Base-by-base conservation (phyloP, 495 filamentous ascomycete species). In the Talaromyces adpressus region DNA sequence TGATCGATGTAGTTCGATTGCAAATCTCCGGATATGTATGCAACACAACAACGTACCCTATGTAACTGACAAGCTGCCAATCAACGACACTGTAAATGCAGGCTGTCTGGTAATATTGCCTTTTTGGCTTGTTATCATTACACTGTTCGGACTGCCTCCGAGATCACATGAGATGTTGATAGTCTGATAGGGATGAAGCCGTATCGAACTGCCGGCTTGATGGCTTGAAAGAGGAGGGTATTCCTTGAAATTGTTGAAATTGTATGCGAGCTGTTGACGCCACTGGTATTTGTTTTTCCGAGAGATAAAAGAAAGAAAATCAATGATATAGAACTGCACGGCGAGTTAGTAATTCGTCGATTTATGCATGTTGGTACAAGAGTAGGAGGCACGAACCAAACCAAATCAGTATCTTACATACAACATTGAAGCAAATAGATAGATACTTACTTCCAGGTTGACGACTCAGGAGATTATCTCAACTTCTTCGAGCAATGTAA, bases 21-120 rank as follows among this genome's bases (percentile, higher is more conserved):
- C 56, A 32, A 58, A 58, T 58, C 56, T 58, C 56, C 56, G 56
- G 56, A 14, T 18, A 6, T 36, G 30, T 58, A 20, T 36, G 30
- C 30, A 58, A 22, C 7, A 56, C 27, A 56, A 56, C 22, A 29
- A 29, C 22, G 22, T 56, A 27, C 30, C 4, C 27, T 14, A 29
- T 29, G 22, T 56, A 56, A 14, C 52, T 23, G 52, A 22, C 20
- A 14, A 6, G 22, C 9, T 14, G 20, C n/a, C 27, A 56, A 16
- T 56, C 20, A 56, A 56, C 52, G 2, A 25, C 11, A 30, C 22
- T 25, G 27, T 2, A 27, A 25, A 56, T 56, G 52, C 22, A 25
- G 52, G 27, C 27, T 27, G 27, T 12, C 52, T 23, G 52, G 23
- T 25, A 29, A 49, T 8, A 20, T 20, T 20, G 5, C 18, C 18